Base-by-base conservation (phyloP, 2,329 filamentous ascomycete genomes). In the Epichloe hybrida region DNA sequence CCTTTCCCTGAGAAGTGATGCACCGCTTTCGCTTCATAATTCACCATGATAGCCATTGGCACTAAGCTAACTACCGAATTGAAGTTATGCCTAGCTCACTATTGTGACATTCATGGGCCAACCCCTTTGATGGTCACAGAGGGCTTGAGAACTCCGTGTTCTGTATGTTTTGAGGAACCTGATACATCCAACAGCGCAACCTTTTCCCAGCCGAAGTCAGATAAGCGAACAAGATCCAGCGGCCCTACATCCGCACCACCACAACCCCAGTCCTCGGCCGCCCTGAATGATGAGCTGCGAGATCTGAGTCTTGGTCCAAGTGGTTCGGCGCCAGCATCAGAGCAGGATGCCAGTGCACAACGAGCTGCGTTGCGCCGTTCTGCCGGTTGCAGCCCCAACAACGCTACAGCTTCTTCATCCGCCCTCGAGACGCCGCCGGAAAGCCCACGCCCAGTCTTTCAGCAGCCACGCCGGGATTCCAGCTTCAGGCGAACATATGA, bases 121-220 rank as follows among this genome's bases (percentile, higher is more conserved):
- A 84, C 81, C 45, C 81, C 81, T 47, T 66, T 85, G 52, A 83
- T 85, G 77, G 81, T 84, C 59, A 85, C 81, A 37, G 80, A 85
- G 63, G 80, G 80, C 46, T 66, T 83, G 13, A 77, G 79, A 2
- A 76, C 79, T 12, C 72, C 76, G 46, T 85, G 81, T 60, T 69
- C 70, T 52, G 70, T 73, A 58, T 85, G 81, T 61, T 77, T 72
- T 60, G 76, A 82, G 36, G 63, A 66, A 41, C 35, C 50, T 27
- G 46, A 53, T 49, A 44, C 53, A 17, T 20, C 50, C 4, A 52
- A 34, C 27, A 12, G 45, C 20, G 36, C 46, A 23, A 21, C 43
- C 9, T 44, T 45, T 23, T 36, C 37, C 49, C 60, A 55, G 39
- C 53, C 58, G 50, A 54, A 60, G 21, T 49, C 56, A 46, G 61